These are phyloP conservation scores for Neolecta irregularis DNA, from an alignment of 1,139 yeast genomes.

Conservation along the genomic window DNA sequence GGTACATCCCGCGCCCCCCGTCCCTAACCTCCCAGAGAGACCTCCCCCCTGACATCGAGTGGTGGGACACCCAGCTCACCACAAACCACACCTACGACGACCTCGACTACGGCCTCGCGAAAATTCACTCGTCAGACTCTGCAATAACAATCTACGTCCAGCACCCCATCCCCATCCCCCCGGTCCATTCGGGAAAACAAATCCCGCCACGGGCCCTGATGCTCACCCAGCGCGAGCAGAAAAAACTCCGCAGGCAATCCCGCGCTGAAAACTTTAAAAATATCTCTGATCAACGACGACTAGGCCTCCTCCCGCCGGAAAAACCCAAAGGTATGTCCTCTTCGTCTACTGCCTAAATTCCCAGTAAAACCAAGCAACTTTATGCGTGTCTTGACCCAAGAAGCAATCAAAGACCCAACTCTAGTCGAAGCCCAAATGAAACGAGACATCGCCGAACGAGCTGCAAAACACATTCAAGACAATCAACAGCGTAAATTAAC, in stretches of 20 bases:
- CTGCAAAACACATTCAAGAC: conserved; percentile 39
- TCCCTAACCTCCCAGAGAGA: conserved; percentile 26
- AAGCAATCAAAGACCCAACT: conserved; percentile 83
- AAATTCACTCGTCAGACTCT: conserved; percentile 28
- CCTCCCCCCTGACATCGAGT: conserved; percentile 49
- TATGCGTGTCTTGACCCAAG: conserved; percentile 73
- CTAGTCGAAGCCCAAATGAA: conserved; percentile 61
- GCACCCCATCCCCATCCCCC: conserved; percentile 57
- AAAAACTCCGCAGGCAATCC: conserved; percentile 56
- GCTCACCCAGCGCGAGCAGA: conserved; percentile 56
- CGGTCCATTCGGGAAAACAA: conserved; percentile 39
- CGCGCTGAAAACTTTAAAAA: conserved; percentile 52
- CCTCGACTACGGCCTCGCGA: conserved; percentile 18
- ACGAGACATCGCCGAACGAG: conserved; percentile 51
- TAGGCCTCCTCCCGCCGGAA: conserved; percentile 79
- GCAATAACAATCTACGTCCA: conserved; percentile 52
- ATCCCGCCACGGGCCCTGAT: conserved; percentile 33
- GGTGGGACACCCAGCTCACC: conserved; percentile 61
- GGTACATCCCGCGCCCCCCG: conserved; percentile 6
- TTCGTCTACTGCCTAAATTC: neutral
- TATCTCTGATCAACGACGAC: conserved; percentile 56
- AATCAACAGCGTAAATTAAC: conserved; percentile 51
- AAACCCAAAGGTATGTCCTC: conserved; percentile 42
- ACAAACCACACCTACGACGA: conserved; percentile 23
- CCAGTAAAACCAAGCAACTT: conserved; percentile 57